Percentiles rank a stretch among this genome's conserved stretches.
Evolutionary conservation across 208 protist genomes (phyloP).

Genomic region (Wallacemonas rigidus): DNA sequence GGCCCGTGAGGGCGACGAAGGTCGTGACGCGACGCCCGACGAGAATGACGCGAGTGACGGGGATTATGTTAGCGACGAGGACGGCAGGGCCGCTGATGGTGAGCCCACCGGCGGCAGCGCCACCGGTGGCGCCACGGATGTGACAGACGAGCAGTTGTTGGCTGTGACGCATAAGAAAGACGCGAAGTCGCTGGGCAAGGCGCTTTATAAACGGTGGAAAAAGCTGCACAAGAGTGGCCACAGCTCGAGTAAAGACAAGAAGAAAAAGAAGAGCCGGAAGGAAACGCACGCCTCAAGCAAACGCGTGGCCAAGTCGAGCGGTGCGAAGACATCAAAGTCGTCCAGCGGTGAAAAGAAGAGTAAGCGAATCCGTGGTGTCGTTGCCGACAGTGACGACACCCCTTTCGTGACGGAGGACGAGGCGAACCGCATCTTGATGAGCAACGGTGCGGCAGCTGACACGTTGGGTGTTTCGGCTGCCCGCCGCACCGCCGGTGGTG

Average conservation of each 20-base stretch:
- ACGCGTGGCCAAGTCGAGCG: constrained; percentile 12
- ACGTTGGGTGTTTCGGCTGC: constrained; percentile 16
- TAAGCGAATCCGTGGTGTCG: constrained; percentile 5
- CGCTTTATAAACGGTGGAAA: constrained; percentile 80
- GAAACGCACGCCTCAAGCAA: constrained; percentile 25
- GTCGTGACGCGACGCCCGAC: constrained; percentile 16
- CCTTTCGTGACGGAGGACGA: constrained; percentile 21
- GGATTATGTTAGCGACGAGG: not conserved
- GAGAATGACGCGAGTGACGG: not conserved
- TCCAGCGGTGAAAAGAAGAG: constrained; percentile 12
- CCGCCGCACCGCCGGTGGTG: not conserved
- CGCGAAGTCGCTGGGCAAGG: constrained; percentile 53
- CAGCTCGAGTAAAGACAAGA: constrained; percentile 21
- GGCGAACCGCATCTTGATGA: not conserved
- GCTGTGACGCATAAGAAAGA: constrained; percentile 49
- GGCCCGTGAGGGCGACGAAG: not conserved
- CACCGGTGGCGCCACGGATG: constrained; percentile 2
- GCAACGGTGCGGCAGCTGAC: constrained; percentile 4
- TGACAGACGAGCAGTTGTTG: constrained; percentile 49
- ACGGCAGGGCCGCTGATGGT: constrained; percentile 1
- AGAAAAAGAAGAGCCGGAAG: constrained; percentile 30
- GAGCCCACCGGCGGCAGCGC: constrained; percentile 6
- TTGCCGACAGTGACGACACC: constrained; percentile 15
- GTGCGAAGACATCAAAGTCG: constrained; percentile 24
- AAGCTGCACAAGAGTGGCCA: constrained; percentile 33